Base-by-base conservation (phyloP, 192 early-diverging fungal genomes). In the Podila epicladia region DNA sequence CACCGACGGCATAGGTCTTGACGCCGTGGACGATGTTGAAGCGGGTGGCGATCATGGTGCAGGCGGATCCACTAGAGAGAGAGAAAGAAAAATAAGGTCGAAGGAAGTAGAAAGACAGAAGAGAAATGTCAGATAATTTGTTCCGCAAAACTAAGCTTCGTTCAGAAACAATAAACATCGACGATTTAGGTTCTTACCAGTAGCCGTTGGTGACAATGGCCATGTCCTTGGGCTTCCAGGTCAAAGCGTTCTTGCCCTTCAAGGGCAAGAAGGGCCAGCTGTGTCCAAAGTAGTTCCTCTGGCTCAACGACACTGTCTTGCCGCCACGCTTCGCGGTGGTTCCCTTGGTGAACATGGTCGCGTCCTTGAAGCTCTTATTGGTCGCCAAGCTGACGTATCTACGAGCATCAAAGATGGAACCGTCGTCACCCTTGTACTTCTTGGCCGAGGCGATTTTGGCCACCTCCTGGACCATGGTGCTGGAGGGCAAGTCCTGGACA, bases 171-270 rank as follows among this genome's bases (percentile, higher is more conserved):
- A 59, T 24, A 69, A 59, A 58, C 13, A 59, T 19, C n/a, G 28
- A 60, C 58, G 22, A 28, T 3, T 29, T n/a, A n/a, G n/a, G n/a
- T n/a, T 11, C 69, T 71, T 55, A 71, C 69, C 72, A 83, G 64
- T 60, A 76, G 28, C 82, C 82, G 57, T 83, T 83, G 28, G 82
- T 76, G 48, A 83, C 26, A 12, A 83, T 83, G 26, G 69, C 69
- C 66, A 83, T 83, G 53, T 83, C 67, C 32, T 49, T 4, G 13
- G 74, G 37, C 58, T 67, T 76, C 65, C 71, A 83, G 17, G 59
- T 64, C 57, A 83, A 9, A 19, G 20, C 32, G 20, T 60, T 50
- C 33, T 35, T 32, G 62, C 59, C 68, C 28, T 35, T 57, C 12
- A 71, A 32, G 20, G 65, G 65, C 29, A 69, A 7, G 62, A 64